phyloP scores from a whole-genome alignment of 306 rosid species.

The Vicia villosa region DNA sequence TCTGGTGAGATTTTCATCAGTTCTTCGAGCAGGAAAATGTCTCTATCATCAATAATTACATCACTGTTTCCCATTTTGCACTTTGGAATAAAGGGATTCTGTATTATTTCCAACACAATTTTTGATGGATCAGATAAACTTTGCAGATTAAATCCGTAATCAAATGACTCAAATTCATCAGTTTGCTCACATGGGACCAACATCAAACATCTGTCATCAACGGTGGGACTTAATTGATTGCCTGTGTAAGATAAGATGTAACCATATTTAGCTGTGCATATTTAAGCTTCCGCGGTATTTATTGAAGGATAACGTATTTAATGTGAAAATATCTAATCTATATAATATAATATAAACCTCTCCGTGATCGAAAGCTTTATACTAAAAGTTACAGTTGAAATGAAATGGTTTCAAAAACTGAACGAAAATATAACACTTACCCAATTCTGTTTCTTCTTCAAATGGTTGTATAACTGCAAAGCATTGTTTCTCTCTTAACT shows the following conservation, averaged over 20 bases:
- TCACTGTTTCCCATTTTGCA: neutral
- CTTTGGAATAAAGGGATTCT: neutral
- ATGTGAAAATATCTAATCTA: neutral
- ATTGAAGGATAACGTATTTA: neutral
- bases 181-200: neutral
- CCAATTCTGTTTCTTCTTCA: constrained; percentile 31
- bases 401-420: constrained; percentile 23
- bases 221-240: neutral
- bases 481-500: neutral
- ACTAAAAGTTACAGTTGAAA: neutral
- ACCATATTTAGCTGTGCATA: neutral
- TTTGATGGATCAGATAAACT: neutral
- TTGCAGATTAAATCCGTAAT: neutral
- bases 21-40: constrained; percentile 21
- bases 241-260: neutral
- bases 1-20: constrained; percentile 3
- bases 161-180: neutral
- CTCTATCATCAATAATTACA: constrained; percentile 12
- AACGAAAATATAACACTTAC: constrained; percentile 40
- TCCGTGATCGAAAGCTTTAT: neutral
- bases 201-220: neutral
- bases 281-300: neutral
- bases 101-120: neutral
- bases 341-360: neutral
- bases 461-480: constrained; percentile 7